phyloP scores from a whole-genome alignment of 306 rosid genomes.

The Echinosophora koreensis region DNA sequence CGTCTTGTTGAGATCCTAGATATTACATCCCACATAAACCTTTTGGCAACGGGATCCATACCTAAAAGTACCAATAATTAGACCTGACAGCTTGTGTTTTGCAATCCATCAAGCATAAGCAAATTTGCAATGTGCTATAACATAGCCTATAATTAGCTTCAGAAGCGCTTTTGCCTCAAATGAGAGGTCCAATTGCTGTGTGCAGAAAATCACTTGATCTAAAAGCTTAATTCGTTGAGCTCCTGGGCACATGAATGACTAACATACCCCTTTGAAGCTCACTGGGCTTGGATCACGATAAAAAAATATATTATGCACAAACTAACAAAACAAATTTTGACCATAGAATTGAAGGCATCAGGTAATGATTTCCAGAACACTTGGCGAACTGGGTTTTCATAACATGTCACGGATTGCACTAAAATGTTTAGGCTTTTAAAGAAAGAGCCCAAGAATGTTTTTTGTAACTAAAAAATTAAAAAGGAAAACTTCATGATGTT shows the following conservation, averaged over 20 bases:
- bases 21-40: conserved; percentile 99
- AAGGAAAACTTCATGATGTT: conserved; percentile 26
- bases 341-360: conserved; percentile 32
- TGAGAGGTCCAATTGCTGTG: conserved; percentile 22
- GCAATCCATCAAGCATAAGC: conserved; percentile 41
- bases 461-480: conserved; percentile 17
- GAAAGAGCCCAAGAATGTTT: not conserved
- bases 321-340: conserved; percentile 21
- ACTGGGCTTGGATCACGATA: conserved; percentile 2
- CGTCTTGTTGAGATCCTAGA: conserved; percentile 88
- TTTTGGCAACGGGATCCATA: conserved; percentile 97
- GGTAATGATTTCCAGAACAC: conserved; percentile 33
- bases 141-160: conserved; percentile 24
- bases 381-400: conserved; percentile 33
- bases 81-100: conserved; percentile 16
- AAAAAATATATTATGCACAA: conserved; percentile 26
- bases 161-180: conserved; percentile 19
- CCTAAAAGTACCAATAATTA: conserved; percentile 58
- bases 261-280: conserved; percentile 35
- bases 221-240: not conserved
- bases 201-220: conserved; percentile 20
- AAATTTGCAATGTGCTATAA: conserved; percentile 36
- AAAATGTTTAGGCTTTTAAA: conserved; percentile 20
- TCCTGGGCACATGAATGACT: conserved; percentile 8
- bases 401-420: conserved; percentile 32